These are phyloP conservation scores for Monascus purpureus DNA, from an alignment of 495 filamentous ascomycete species.

Conservation along the genomic window DNA sequence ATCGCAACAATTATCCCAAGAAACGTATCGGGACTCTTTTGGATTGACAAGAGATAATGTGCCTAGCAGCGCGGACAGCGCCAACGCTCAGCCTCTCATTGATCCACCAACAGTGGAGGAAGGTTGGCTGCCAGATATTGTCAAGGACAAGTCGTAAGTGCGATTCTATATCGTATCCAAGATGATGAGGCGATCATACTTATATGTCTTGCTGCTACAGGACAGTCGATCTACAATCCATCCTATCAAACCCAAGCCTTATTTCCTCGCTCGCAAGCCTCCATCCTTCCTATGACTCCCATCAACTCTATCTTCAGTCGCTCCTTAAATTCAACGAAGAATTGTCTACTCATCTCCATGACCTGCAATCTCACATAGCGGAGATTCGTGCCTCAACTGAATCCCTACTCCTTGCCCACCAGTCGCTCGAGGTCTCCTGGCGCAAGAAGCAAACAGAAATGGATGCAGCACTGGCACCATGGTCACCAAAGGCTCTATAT, in stretches of 20 bases:
- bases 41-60: too few relatives aligned
- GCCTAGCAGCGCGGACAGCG: too few relatives aligned
- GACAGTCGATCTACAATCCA: constrained; percentile 47
- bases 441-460: constrained; percentile 74
- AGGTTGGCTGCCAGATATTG: constrained; percentile 52
- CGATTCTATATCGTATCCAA: too few relatives aligned
- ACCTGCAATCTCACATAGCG: constrained; percentile 45
- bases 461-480: constrained; percentile 72
- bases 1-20: constrained; percentile 16
- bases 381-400: constrained; percentile 55
- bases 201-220: too few relatives aligned
- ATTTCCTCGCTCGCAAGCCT: constrained; percentile 50
- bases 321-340: constrained; percentile 45
- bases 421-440: constrained; percentile 84
- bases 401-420: constrained; percentile 65
- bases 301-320: constrained; percentile 40
- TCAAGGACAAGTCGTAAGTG: constrained; percentile 62
- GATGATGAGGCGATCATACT: too few relatives aligned
- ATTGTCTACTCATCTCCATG: constrained; percentile 53
- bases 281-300: constrained; percentile 41
- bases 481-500: constrained; percentile 73
- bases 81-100: constrained; percentile 12
- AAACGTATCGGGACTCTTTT: constrained; percentile 12
- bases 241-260: constrained; percentile 44
- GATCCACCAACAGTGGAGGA: constrained; percentile 28